These are phyloP conservation scores for Taxillus chinensis DNA, from an alignment of 164 flowering plant species.

Conservation along the genomic window DNA sequence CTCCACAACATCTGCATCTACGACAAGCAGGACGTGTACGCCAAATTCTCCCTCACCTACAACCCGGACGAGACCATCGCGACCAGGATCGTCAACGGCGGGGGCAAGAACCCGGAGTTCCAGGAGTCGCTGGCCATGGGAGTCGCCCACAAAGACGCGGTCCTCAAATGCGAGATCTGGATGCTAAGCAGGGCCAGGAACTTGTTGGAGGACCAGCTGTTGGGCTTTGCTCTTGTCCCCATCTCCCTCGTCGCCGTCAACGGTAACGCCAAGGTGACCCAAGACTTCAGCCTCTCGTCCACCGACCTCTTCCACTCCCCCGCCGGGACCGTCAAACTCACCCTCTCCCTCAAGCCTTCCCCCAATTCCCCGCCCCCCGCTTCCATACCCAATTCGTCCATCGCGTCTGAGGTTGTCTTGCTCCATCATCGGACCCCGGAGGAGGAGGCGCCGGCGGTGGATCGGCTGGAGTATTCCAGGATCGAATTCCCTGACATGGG, in stretches of 20 bases:
- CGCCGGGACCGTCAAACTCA: constrained; percentile 61
- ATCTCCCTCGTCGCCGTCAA: constrained; percentile 37
- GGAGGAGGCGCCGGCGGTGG: constrained; percentile 9
- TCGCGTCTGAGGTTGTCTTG: constrained; percentile 59
- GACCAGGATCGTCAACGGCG: constrained; percentile 54
- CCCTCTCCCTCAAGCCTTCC: constrained; percentile 36
- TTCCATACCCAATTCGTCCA: constrained; percentile 27
- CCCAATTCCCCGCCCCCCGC: constrained; percentile 13
- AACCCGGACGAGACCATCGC: constrained; percentile 63
- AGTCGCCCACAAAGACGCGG: constrained; percentile 43
- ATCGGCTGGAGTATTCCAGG: constrained; percentile 53
- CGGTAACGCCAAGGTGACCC: constrained; percentile 51
- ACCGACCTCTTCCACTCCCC: constrained; percentile 87
- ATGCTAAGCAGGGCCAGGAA: constrained; percentile 79
- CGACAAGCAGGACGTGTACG: constrained; percentile 92
- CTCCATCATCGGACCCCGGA: constrained; percentile 38
- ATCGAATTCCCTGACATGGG: constrained; percentile 78
- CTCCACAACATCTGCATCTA: constrained; percentile 95
- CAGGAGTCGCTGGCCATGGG: constrained; percentile 47
- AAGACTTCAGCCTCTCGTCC: constrained; percentile 72
- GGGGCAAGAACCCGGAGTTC: constrained; percentile 87
- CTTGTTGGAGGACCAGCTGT: constrained; percentile 77
- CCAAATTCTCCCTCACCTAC: constrained; percentile 78
- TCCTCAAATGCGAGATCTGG: constrained; percentile 93
- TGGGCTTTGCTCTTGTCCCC: constrained; percentile 82